Percentiles rank a stretch among this genome's conserved stretches.
Evolutionary conservation across 805 yeast species (phyloP).

Genomic region (Ogataea corticis): DNA sequence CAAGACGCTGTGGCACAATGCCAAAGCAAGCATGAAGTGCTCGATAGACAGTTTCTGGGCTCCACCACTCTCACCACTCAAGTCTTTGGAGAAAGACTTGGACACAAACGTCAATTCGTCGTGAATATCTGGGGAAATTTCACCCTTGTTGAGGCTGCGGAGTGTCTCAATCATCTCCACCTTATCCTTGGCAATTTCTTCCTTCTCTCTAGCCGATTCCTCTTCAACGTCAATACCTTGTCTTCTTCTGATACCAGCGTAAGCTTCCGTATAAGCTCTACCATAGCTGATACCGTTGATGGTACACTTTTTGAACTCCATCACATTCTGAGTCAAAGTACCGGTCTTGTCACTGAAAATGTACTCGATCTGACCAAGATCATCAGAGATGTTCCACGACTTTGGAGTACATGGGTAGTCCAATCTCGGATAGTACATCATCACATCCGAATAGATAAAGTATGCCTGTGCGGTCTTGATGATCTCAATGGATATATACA

Average conservation of each 20-base stretch:
- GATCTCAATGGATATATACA: slow-evolving; percentile 79
- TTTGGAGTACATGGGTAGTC: slow-evolving; percentile 85
- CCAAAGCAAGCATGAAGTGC: slow-evolving; percentile 74
- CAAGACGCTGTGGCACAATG: slow-evolving; percentile 77
- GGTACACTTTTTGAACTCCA: slow-evolving; percentile 84
- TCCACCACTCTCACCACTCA: slow-evolving; percentile 50
- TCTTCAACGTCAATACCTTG: slow-evolving; percentile 73
- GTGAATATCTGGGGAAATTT: slow-evolving; percentile 42
- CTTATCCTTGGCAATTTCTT: slow-evolving; percentile 57
- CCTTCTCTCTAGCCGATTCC: slow-evolving; percentile 53
- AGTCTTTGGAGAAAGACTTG: slow-evolving; percentile 61
- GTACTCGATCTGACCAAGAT: slow-evolving; percentile 82
- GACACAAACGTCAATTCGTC: slow-evolving; percentile 68
- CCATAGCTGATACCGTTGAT: slow-evolving; percentile 75
- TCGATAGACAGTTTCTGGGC: slow-evolving; percentile 60
- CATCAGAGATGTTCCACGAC: slow-evolving; percentile 84
- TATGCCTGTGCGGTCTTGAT: slow-evolving; percentile 81
- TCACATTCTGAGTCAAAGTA: slow-evolving; percentile 77
- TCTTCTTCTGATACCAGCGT: slow-evolving; percentile 75
- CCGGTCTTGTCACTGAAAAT: slow-evolving; percentile 86
- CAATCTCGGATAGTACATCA: slow-evolving; percentile 64
- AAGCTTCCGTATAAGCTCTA: slow-evolving; percentile 79
- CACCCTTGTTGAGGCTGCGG: slow-evolving; percentile 36
- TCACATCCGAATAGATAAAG: slow-evolving; percentile 73
- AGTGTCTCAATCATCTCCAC: slow-evolving; percentile 55